Evolutionary conservation across 23 red algal genomes (phyloP), one percentile per base, ranked within the genome.

Genomic region (Pyropia haitanensis): DNA sequence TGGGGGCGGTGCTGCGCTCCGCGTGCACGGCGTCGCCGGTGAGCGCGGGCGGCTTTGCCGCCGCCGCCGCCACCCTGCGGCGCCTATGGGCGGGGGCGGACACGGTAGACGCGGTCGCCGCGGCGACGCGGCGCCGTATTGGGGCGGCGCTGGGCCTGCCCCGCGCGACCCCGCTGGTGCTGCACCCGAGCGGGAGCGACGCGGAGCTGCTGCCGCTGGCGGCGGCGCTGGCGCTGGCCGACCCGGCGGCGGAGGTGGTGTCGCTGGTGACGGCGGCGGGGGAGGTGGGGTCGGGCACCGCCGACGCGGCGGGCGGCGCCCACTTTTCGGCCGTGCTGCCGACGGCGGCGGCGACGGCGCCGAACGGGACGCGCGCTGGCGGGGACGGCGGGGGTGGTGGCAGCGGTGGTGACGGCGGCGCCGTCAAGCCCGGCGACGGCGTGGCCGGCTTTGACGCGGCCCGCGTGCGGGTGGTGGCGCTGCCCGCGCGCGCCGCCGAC

Each of bases 221-320:
- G 49, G 51, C 51, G 39, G 68, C 68, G 6, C 2, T 32, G 21
- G 58, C 58, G 50, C 28, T 59, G 12, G 39, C n/a, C 30, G 5
- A 14, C 3, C 26, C 4, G 17, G 9, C 9, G 1, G 14, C 55
- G 22, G 32, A 6, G 19, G 51, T 72, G 19, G 18, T 72, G 29
- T 50, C 39, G n/a, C 5, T 72, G 14, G 68, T 72, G 21, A 24
- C 23, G 22, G 68, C 68, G 34, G 68, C 68, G 55, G 68, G 68
- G 39, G 68, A 72, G 58, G 68, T 72, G 30, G 68, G 68, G 16
- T 72, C 68, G 6, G 68, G 68, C 22, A 72, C 68, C 17, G 68
- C 68, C 33, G 32, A 55, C 18, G 68, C 68, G 6, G 68, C 68
- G 18, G 68, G 53, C 14, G 68, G 68, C 9, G 20, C 19, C 10